Evolutionary conservation across 208 protist species (phyloP), one percentile per base, ranked within the genome.

Genomic region (Crithidia thermophila): DNA sequence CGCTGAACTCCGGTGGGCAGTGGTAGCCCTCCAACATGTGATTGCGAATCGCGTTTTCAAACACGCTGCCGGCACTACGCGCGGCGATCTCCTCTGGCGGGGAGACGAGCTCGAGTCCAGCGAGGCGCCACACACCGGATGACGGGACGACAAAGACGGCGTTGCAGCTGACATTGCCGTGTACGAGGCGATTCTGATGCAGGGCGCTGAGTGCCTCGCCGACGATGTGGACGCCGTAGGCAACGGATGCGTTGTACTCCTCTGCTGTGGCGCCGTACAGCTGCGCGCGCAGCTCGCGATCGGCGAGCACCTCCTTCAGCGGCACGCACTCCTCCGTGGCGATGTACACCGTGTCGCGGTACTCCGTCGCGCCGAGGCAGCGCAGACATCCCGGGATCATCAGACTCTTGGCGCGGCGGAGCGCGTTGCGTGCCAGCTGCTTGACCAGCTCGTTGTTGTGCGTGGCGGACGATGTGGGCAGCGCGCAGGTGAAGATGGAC

Each of bases 101-200:
- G 30, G 60, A 75, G 13, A 80, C 71, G 4, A 94, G 68, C 80
- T 95, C 93, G 10, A 96, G 60, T 0, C 90, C 88, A 59, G 85
- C 95, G 2, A 97, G 72, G 1, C 82, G 59, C 91, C 93, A 97
- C 62, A 85, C 77, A 20, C 91, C 91, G n/a, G 68, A 71, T 16
- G 65, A 47, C 0, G 69, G 37, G 14, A 81, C 43, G 10, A 94
- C 78, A 74, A 80, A 97, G 21, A 97, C 75, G 3, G 88, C 69
- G 28, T 90, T 76, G 23, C 45, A 67, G 55, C 72, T 76, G 1
- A 94, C 79, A 57, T 94, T 95, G 37, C 84, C 84, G 77, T 97
- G 93, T 39, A 91, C 56, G 16, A 97, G 63, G 37, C 79, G 70
- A 47, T 94, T 92, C 0, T 57, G 50, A 43, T 97, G 91, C n/a